These are phyloP conservation scores for Candida glucosophila DNA, from an alignment of 1,139 yeast genomes.

Conservation along the genomic window DNA sequence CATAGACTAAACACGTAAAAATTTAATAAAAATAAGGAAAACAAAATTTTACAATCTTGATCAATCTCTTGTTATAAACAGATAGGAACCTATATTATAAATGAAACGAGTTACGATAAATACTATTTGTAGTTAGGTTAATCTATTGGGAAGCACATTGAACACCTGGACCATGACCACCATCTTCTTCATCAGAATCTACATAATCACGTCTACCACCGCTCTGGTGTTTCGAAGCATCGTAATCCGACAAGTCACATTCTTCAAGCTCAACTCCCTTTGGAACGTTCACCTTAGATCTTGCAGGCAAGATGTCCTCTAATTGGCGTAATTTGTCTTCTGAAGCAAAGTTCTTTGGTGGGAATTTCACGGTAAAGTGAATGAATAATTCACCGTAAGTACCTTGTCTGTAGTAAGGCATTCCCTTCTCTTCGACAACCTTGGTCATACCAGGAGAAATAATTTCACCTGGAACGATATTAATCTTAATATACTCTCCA, in stretches of 20 bases:
- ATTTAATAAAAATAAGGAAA: constrained; percentile 2
- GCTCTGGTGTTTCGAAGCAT: constrained; percentile 51
- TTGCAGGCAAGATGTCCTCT: constrained; percentile 60
- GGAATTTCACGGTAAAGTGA: constrained; percentile 68
- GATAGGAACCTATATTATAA: too few relatives aligned
- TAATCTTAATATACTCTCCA: constrained; percentile 80
- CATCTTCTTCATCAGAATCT: constrained; percentile 63
- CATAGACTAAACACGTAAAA: constrained; percentile 1
- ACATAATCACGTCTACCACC: constrained; percentile 43
- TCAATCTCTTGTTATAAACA: too few relatives aligned
- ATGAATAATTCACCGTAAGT: constrained; percentile 67
- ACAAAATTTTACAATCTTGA: too few relatives aligned
- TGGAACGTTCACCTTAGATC: constrained; percentile 49
- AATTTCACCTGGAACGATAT: constrained; percentile 86
- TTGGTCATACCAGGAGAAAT: constrained; percentile 77
- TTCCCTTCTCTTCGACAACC: constrained; percentile 90
- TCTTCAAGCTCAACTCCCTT: constrained; percentile 70
- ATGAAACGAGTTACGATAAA: too few relatives aligned
- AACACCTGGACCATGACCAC: constrained; percentile 63
- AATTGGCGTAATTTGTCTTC: constrained; percentile 61
- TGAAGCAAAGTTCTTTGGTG: constrained; percentile 49
- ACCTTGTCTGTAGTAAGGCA: constrained; percentile 78
- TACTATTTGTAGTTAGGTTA: too few relatives aligned
- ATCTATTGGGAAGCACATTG: constrained; percentile 79
- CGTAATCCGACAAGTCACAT: constrained; percentile 61